phyloP scores from a whole-genome alignment of 257 asterid species.

The Solanum peruvianum region DNA sequence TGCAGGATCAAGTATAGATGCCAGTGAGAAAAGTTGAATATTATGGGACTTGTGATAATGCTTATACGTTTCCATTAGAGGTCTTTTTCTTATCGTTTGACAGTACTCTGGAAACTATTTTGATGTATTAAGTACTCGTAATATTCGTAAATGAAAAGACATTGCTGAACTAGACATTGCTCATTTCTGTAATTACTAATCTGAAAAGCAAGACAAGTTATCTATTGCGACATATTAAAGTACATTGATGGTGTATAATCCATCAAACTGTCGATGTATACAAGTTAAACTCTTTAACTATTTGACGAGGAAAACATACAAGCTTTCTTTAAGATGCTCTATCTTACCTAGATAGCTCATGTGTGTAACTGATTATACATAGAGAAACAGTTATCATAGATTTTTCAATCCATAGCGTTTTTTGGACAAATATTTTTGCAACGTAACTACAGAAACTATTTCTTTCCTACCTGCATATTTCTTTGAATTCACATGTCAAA shows the following conservation, averaged over 20 bases:
- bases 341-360: background rate
- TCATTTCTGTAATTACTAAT: background rate
- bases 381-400: background rate
- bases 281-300: background rate
- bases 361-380: background rate
- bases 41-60: background rate
- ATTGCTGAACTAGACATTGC: background rate
- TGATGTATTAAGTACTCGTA: background rate
- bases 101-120: background rate
- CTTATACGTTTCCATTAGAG: background rate
- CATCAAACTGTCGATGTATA: background rate
- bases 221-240: background rate
- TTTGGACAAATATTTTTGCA: background rate
- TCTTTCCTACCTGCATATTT: background rate
- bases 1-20: constrained; percentile 34
- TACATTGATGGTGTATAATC: background rate
- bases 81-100: background rate
- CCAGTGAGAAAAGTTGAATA: constrained; percentile 20
- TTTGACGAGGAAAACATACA: background rate
- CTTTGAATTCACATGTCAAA: background rate
- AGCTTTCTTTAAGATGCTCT: background rate
- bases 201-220: background rate
- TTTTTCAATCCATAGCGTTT: background rate
- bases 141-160: background rate
- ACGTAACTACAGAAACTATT: background rate